Conservation (phyloP, 495 filamentous ascomycete genomes). For the Cenococcum geophilum region DNA sequence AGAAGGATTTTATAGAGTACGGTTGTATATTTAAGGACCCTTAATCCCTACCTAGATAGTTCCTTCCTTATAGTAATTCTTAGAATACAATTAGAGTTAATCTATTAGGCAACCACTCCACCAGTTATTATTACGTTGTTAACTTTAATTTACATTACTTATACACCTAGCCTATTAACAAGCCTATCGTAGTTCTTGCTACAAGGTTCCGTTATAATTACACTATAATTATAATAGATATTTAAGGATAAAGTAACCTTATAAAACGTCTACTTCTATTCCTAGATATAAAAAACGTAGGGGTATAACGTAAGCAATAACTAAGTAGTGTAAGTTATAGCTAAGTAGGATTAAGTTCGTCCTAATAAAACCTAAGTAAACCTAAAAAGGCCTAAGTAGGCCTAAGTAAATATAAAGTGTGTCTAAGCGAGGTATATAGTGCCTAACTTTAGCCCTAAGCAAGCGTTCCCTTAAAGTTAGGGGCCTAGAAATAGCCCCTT, state of each 20-base stretch:
- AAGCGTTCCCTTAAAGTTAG: neutral
- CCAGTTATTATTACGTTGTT: too few species aligned
- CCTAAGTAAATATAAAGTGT: neutral
- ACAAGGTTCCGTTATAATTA: too few species aligned
- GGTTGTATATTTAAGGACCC: too few species aligned
- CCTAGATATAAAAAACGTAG: neutral
- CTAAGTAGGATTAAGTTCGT: neutral
- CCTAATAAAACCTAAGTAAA: neutral
- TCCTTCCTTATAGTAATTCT: too few species aligned
- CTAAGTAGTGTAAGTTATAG: neutral
- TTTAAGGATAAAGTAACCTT: slow-evolving; percentile 6
- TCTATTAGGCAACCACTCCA: too few species aligned
- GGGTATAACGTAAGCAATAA: slow-evolving; percentile 7
- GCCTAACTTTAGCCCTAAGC: neutral
- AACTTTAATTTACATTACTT: too few species aligned
- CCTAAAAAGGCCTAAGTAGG: neutral
- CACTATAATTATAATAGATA: too few species aligned
- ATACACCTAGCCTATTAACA: too few species aligned
- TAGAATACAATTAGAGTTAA: too few species aligned
- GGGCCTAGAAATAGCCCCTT: neutral
- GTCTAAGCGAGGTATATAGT: neutral
- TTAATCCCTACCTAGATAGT: too few species aligned
- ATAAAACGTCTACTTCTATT: slow-evolving; percentile 4
- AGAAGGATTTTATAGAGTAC: too few species aligned
- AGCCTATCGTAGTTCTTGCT: too few species aligned